Percentiles rank a stretch among this genome's conserved stretches.
These are phyloP conservation scores for Leptographium wingfieldii DNA, from an alignment of 2,329 filamentous ascomycete species.

Conservation along the genomic window DNA sequence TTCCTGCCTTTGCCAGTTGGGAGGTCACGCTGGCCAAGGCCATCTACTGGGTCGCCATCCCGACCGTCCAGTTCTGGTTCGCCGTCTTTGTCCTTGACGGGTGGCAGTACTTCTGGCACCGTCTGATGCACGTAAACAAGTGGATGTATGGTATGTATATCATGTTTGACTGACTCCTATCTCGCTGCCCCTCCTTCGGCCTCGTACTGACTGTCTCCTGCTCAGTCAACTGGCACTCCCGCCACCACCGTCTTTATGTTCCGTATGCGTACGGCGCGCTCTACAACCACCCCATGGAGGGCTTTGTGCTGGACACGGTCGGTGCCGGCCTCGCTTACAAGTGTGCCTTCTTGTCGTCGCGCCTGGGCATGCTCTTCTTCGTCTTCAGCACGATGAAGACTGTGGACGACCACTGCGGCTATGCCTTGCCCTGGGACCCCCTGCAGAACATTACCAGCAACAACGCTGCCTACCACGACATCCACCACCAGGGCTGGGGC, in stretches of 20 bases:
- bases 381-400: constrained; percentile 86
- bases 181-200: neutral
- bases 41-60: constrained; percentile 70
- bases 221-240: constrained; percentile 75
- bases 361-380: constrained; percentile 85
- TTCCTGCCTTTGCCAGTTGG: constrained; percentile 72
- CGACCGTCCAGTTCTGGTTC: constrained; percentile 61
- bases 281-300: constrained; percentile 93
- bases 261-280: constrained; percentile 94
- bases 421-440: constrained; percentile 89
- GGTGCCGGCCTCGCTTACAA: constrained; percentile 80
- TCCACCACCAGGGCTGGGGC: constrained; percentile 97
- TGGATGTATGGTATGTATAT: constrained; percentile 70
- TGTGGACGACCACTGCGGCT: constrained; percentile 94
- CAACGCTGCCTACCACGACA: constrained; percentile 93
- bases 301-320: constrained; percentile 82
- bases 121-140: constrained; percentile 93
- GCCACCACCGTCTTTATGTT: constrained; percentile 93
- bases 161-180: neutral
- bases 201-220: no score
- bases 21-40: constrained; percentile 61
- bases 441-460: constrained; percentile 86
- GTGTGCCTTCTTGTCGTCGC: constrained; percentile 64
- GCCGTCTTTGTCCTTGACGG: constrained; percentile 75
- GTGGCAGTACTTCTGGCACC: constrained; percentile 97